A percentile compares a stretch with the other conserved stretches of the same genome.
These are phyloP conservation scores for Candida schatavii DNA, from an alignment of 805 yeast genomes.

Conservation along the genomic window DNA sequence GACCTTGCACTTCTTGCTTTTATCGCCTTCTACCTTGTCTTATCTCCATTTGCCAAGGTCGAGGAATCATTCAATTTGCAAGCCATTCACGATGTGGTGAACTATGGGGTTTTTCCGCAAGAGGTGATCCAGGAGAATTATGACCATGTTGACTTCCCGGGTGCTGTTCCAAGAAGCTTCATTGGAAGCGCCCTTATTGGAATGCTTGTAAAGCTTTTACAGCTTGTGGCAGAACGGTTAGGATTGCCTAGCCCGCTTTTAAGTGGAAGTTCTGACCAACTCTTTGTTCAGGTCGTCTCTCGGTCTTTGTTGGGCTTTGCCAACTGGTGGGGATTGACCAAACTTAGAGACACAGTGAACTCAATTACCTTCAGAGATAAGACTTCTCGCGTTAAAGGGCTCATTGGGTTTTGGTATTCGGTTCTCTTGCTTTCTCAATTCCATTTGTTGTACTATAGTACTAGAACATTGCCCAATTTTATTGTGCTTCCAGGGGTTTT, in stretches of 20 bases:
- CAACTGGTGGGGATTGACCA: conserved; percentile 54
- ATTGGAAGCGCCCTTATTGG: conserved; percentile 64
- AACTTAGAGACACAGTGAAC: conserved; percentile 41
- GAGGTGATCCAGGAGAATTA: conserved; percentile 38
- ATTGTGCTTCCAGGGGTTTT: conserved; percentile 74
- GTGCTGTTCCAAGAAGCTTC: conserved; percentile 85
- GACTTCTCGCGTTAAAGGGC: conserved; percentile 14
- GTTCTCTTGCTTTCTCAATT: conserved; percentile 66
- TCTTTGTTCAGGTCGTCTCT: conserved; percentile 50
- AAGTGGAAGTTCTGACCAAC: conserved; percentile 30
- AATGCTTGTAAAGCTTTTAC: conserved; percentile 37
- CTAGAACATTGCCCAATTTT: conserved; percentile 87
- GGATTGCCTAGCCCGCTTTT: conserved; percentile 17
- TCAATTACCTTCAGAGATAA: conserved; percentile 20
- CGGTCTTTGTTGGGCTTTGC: conserved; percentile 62
- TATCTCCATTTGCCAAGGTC: conserved; percentile 85
- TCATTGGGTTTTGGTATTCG: conserved; percentile 55
- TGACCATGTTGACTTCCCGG: conserved; percentile 82
- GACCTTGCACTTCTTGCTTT: conserved; percentile 38
- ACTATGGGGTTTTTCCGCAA: conserved; percentile 50
- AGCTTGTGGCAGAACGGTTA: conserved; percentile 11
- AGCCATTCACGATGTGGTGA: conserved; percentile 78
- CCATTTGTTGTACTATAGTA: conserved; percentile 75
- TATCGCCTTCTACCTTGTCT: conserved; percentile 46
- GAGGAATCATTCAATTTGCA: conserved; percentile 92